Evolutionary conservation across 331 rosid species (phyloP).

Genomic region (Prunus yedoensis): DNA sequence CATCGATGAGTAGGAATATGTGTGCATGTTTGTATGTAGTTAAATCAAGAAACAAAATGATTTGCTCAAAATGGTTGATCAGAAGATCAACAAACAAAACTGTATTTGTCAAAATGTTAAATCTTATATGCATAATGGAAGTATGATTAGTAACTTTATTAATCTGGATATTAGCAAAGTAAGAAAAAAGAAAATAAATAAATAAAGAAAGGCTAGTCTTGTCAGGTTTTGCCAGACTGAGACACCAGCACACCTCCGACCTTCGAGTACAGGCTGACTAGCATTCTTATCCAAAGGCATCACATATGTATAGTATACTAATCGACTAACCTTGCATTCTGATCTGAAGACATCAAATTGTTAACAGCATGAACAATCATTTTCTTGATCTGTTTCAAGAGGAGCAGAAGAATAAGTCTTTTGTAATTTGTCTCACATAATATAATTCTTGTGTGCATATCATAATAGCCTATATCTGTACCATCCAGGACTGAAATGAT

Average conservation of each 20-base stretch:
- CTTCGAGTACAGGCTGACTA: not conserved
- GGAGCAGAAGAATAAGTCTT: not conserved
- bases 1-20: not conserved
- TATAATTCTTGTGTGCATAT: not conserved
- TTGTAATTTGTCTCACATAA: not conserved
- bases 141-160: not conserved
- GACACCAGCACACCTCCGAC: not conserved
- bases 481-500: not conserved
- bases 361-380: constrained; percentile 48
- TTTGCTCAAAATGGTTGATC: not conserved
- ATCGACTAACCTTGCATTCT: constrained; percentile 21
- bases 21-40: not conserved
- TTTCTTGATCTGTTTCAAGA: constrained; percentile 59
- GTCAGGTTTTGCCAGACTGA: no score
- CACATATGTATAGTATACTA: not conserved
- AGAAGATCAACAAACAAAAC: not conserved
- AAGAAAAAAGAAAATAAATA: not conserved
- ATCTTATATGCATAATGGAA: not conserved
- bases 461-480: not conserved
- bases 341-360: constrained; percentile 19
- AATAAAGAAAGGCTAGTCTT: not conserved
- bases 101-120: not conserved
- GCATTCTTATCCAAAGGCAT: not conserved
- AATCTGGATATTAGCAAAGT: not conserved
- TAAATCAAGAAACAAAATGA: not conserved